phyloP scores from a whole-genome alignment of 495 filamentous ascomycete species.

The Aspergillus hancockii region DNA sequence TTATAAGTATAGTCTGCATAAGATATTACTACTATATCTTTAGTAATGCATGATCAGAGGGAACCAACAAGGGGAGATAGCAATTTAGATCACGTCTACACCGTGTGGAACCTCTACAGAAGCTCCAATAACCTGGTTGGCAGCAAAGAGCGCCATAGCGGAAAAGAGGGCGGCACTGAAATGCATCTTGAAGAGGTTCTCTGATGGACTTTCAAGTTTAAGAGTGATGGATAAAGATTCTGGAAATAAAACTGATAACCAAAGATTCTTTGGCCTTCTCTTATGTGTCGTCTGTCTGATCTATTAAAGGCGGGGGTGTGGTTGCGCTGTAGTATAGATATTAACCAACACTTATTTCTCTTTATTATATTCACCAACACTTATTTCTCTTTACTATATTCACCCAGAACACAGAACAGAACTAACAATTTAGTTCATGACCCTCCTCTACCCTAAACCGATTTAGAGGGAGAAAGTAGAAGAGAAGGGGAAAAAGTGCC shows the following conservation, averaged over 20 bases:
- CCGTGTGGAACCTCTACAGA: background rate
- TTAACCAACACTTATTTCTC: background rate
- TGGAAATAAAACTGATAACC: background rate
- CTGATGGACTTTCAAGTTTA: background rate
- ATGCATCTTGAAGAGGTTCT: background rate
- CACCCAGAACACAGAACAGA: too few relatives aligned
- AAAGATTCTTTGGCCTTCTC: background rate
- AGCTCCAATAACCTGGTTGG: background rate
- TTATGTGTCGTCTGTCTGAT: background rate
- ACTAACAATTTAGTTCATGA: too few relatives aligned
- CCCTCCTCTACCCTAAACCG: background rate
- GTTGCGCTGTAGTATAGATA: background rate
- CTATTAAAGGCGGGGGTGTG: background rate
- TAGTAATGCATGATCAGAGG: background rate
- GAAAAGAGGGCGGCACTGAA: background rate
- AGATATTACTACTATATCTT: background rate
- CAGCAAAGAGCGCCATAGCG: background rate
- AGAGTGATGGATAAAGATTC: background rate
- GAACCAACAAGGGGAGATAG: background rate
- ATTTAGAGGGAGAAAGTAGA: background rate
- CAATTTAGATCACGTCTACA: background rate
- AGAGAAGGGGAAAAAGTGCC: background rate
- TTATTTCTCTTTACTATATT: too few relatives aligned
- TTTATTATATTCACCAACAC: background rate
- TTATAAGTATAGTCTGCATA: background rate